Base-by-base conservation (phyloP, 441 rosid species). In the Gossypium davidsonii region DNA sequence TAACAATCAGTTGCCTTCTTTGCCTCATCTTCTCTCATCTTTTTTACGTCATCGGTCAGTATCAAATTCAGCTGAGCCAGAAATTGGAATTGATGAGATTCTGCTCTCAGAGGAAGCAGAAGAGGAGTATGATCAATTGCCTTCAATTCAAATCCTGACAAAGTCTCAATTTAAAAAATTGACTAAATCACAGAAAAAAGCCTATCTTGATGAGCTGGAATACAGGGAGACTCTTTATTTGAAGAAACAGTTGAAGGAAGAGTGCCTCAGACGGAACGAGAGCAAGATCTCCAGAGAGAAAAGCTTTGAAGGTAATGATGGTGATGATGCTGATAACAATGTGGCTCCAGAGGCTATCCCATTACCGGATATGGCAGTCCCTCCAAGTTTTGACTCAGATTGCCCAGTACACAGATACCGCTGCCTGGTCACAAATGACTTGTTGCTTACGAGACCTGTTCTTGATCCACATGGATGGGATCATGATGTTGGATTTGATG, bases 391-490 rank as follows among this genome's bases (percentile, higher is more conserved):
- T 73, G 93, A 91, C 83, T 77, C 91, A 1, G 91, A 89, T 74
- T 89, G 81, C 76, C 89, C 85, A 0, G 78, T 82, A 5, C 89
- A 92, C 77, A 83, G 93, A 74, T 94, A 91, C 74, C 85, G 92
- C 46, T 83, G 89, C 72, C 73, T 90, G 72, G 86, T 79, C 6
- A 76, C 85, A 42, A 71, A 83, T 73, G 91, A 95, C 57, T 87
- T 83, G 80, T 86, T 88, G 88, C 80, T 88, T 70, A 81, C 74
- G 55, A 88, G 97, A 82, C 98, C 98, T 55, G 97, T 95, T 78
- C 90, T 88, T 70, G 93, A 95, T 77, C 90, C 95, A 67, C 93
- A 90, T 53, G 98, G 99, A 17, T 92, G 98, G 99, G 99, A 95
- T 85, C 91, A 86, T 46, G 99, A 92, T 78, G 92, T 92, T 18